Conservation (phyloP, 768 basidiomycete genomes). For the Boletus vinaceobasis region DNA sequence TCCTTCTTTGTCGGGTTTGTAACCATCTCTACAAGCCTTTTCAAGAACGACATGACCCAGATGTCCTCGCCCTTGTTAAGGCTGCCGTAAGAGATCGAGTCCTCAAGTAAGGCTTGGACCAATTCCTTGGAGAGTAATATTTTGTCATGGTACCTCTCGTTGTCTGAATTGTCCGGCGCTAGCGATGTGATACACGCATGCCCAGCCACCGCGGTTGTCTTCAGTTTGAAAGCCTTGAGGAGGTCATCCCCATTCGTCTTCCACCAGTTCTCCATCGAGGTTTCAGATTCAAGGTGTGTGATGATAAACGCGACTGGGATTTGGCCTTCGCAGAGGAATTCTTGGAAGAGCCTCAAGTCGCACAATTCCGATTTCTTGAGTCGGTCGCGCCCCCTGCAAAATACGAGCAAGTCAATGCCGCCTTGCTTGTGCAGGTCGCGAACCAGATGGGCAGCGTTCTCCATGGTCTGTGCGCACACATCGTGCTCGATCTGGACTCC, state of each 20-base stretch:
- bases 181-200: constrained; percentile 31
- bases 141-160: constrained; percentile 5
- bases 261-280: constrained; percentile 35
- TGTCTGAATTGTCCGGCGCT: not conserved
- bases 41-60: constrained; percentile 27
- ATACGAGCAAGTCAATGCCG: constrained; percentile 39
- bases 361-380: constrained; percentile 26
- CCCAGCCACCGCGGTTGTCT: constrained; percentile 13
- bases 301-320: constrained; percentile 40
- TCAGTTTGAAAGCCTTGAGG: constrained; percentile 6
- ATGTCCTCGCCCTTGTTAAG: constrained; percentile 10
- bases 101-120: constrained; percentile 20
- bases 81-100: constrained; percentile 17
- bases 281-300: constrained; percentile 35
- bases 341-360: constrained; percentile 35
- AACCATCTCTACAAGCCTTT: constrained; percentile 15
- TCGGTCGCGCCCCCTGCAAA: constrained; percentile 32
- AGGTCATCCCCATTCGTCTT: constrained; percentile 15
- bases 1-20: constrained; percentile 4
- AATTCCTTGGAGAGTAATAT: constrained; percentile 11
- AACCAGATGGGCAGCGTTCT: constrained; percentile 29
- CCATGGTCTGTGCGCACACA: constrained; percentile 16
- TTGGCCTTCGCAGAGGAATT: constrained; percentile 36
- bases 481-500: constrained; percentile 8
- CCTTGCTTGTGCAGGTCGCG: constrained; percentile 23